Conservation (phyloP, 108 stramenopile genomes). For the Phaeodactylum tricornutum region DNA sequence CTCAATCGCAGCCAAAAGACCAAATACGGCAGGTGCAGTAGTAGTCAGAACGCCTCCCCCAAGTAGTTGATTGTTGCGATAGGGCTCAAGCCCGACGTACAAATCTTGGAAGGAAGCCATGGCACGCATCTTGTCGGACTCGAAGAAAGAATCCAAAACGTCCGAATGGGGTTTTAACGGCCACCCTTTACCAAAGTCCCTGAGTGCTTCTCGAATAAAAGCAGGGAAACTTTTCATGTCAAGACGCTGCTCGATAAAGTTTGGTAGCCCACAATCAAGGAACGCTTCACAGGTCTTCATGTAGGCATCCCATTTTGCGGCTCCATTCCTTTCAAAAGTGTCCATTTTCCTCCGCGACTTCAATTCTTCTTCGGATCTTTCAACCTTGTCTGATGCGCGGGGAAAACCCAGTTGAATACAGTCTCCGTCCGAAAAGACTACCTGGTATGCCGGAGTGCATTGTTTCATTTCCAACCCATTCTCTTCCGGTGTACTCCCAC, state of each 20-base stretch:
- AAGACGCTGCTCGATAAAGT: constrained; percentile 73
- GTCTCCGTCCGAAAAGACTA: constrained; percentile 76
- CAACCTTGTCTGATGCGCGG: background rate
- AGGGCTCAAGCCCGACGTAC: constrained; percentile 86
- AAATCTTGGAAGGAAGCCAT: constrained; percentile 88
- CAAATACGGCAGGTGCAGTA: constrained; percentile 89
- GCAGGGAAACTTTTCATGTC: constrained; percentile 51
- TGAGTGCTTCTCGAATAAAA: constrained; percentile 50
- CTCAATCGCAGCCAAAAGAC: constrained; percentile 83
- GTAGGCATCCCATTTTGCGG: constrained; percentile 59
- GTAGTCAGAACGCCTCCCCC: constrained; percentile 58
- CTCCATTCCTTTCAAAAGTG: constrained; percentile 41
- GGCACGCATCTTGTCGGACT: constrained; percentile 57
- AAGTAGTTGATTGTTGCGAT: constrained; percentile 24
- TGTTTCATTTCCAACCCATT: constrained; percentile 57
- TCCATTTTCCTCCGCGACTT: constrained; percentile 44
- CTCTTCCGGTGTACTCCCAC: constrained; percentile 17
- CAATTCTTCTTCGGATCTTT: constrained; percentile 7
- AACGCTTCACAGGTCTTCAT: constrained; percentile 53
- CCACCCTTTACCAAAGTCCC: constrained; percentile 49
- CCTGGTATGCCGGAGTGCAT: constrained; percentile 74
- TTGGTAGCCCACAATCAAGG: constrained; percentile 69
- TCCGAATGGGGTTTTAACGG: constrained; percentile 72
- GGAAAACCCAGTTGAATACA: constrained; percentile 54
- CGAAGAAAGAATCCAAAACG: constrained; percentile 50